Evolutionary conservation across 139 green algal genomes (phyloP), one percentile per base, ranked within the genome.

Genomic region (Coelastrella sp.): DNA sequence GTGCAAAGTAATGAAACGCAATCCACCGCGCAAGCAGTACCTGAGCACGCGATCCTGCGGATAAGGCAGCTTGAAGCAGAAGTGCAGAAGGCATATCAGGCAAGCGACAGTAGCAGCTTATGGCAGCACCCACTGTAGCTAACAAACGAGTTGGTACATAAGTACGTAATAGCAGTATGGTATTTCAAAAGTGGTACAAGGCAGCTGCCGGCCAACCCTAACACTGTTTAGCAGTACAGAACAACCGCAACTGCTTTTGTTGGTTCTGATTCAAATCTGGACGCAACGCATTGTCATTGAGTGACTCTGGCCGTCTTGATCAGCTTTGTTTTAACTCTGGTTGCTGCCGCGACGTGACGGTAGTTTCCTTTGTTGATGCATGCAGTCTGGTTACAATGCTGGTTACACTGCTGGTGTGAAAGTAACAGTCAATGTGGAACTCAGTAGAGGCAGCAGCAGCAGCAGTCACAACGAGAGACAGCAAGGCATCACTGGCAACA

Each of bases 1-100:
- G n/a, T n/a, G n/a, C n/a, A n/a, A n/a, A n/a, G n/a, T n/a, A n/a
- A n/a, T n/a, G n/a, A n/a, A n/a, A n/a, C n/a, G n/a, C n/a, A n/a
- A n/a, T n/a, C n/a, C n/a, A n/a, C n/a, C n/a, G n/a, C n/a, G n/a
- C 68, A 76, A 22, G 7, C 74, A 58, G 74, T 80, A 6, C 22
- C 74, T 59, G 20, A n/a, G 7, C 74, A 80, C 74, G 23, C 58
- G 22, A 2, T 59, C 7, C n/a, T 59, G 74, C 74, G 22, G 7
- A 13, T 80, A 22, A 8, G 23, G 22, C 22, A 13, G 23, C 22
- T 86, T n/a, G 58, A 86, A 23, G 5, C 56, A 14, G 80, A 86
- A 23, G 80, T 86, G 60, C 80, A 87, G 81, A 14, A 87, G 23
- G 81, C 81, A 16, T 87, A 87, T 14, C n/a, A 87, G 81, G 81